A percentile compares a stretch with the other conserved stretches of the same genome.
phyloP scores from a whole-genome alignment of 164 flowering plant genomes.

The Vitis rotundifolia region DNA sequence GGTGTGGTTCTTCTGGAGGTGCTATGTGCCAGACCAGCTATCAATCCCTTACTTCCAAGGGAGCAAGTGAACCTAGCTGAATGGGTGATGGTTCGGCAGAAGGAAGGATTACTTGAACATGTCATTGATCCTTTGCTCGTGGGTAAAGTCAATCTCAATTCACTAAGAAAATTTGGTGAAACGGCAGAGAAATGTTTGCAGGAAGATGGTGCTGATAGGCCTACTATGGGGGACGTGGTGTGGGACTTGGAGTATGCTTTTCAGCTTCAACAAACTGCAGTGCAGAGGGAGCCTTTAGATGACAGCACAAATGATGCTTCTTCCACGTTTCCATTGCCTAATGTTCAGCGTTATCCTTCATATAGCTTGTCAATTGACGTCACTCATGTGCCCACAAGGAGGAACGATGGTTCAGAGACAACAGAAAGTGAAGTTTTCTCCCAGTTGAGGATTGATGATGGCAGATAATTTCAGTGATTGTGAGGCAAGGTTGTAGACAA shows the following conservation, averaged over 20 bases:
- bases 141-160: conserved; percentile 30
- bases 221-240: conserved; percentile 32
- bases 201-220: conserved; percentile 33
- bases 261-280: conserved; percentile 24
- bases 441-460: conserved; percentile 33
- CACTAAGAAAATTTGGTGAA: conserved; percentile 14
- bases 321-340: conserved; percentile 12
- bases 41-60: background rate
- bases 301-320: conserved; percentile 21
- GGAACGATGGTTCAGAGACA: background rate
- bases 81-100: conserved; percentile 4
- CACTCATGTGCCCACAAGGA: background rate
- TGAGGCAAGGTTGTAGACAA: no score
- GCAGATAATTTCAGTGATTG: conserved; percentile 15
- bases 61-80: conserved; percentile 19
- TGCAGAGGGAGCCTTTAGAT: conserved; percentile 12
- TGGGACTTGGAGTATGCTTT: conserved; percentile 23
- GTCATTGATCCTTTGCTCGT: conserved; percentile 21
- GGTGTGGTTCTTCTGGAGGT: conserved; percentile 25
- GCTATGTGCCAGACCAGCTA: conserved; percentile 14
- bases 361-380: background rate
- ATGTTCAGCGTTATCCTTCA: conserved; percentile 30
- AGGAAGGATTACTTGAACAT: conserved; percentile 5
- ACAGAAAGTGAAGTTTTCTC: conserved; percentile 37
- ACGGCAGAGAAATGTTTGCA: conserved; percentile 29